Conservation (phyloP, 202 grass and related monocot genomes). For the Zizania palustris region DNA sequence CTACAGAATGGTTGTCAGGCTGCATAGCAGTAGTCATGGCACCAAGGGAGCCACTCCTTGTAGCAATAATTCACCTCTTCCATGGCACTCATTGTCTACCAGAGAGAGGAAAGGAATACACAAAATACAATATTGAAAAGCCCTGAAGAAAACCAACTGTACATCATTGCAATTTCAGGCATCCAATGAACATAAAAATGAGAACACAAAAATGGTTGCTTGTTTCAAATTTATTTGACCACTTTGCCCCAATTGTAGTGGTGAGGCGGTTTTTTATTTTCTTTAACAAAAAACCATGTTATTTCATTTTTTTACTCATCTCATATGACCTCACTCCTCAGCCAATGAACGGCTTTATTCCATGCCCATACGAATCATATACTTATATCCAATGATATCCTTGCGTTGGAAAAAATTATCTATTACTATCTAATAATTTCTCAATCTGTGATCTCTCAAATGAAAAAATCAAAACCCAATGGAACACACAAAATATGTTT, state of each 20-base stretch:
- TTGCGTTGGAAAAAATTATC: background rate
- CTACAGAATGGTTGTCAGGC: too few relatives aligned
- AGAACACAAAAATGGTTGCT: background rate
- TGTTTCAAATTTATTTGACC: too few relatives aligned
- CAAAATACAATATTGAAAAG: background rate
- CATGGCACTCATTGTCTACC: background rate
- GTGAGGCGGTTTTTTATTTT: too few relatives aligned
- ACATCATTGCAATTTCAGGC: background rate
- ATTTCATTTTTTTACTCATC: too few relatives aligned
- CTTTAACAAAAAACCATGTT: too few relatives aligned
- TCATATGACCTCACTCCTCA: background rate
- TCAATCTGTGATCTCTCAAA: background rate
- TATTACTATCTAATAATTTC: background rate
- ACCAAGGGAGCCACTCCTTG: conserved; percentile 3
- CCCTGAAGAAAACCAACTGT: background rate
- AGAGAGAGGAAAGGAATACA: background rate
- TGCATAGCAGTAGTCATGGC: conserved; percentile 8
- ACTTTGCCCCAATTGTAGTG: too few relatives aligned
- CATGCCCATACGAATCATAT: too few relatives aligned
- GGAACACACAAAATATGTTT: conserved; percentile 42
- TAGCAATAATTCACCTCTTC: conserved; percentile 25
- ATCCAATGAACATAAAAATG: background rate
- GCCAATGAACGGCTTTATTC: too few relatives aligned
- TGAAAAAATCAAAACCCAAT: conserved; percentile 37
- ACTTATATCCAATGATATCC: background rate